A percentile compares a stretch with the other conserved stretches of the same genome.
Conservation (phyloP, 2,329 filamentous ascomycete species). For the Aspergillus sp. region DNA sequence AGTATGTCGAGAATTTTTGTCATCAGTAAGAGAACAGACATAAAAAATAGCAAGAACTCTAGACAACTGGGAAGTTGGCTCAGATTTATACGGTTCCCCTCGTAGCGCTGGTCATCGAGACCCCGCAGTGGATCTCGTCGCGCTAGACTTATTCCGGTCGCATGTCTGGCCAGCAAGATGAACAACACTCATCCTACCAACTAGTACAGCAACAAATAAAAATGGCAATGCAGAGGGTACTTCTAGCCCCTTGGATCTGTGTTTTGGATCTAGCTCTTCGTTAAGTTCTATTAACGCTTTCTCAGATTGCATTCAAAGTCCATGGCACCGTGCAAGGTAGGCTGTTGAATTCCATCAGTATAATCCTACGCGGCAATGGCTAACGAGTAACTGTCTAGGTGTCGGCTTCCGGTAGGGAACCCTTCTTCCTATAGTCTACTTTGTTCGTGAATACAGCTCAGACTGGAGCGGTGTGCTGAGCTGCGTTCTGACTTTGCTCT, state of each 20-base stretch:
- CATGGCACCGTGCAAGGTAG: constrained; percentile 70
- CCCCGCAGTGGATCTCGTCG: background rate
- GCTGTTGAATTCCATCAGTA: background rate
- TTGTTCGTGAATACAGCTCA: too few relatives aligned
- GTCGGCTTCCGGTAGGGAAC: constrained; percentile 34
- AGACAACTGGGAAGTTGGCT: background rate
- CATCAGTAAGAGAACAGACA: too few relatives aligned
- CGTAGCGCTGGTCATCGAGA: background rate
- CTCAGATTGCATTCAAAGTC: constrained; percentile 48
- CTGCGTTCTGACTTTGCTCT: background rate
- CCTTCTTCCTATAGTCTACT: background rate
- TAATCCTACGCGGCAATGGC: background rate
- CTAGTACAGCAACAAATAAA: background rate
- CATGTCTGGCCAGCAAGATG: background rate
- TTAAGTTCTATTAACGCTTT: constrained; percentile 2
- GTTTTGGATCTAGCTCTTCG: too few relatives aligned
- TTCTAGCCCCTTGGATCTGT: background rate
- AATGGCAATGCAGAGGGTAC: constrained; percentile 25
- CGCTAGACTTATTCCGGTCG: background rate
- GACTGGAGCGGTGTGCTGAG: too few relatives aligned
- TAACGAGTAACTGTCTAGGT: constrained; percentile 20
- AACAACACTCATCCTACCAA: background rate
- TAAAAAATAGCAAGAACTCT: too few relatives aligned
- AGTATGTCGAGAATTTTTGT: too few relatives aligned
- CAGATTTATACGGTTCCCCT: background rate